A percentile compares a stretch with the other conserved stretches of the same genome.
These are phyloP conservation scores for Cystofilobasidium macerans DNA, from an alignment of 768 basidiomycete genomes.

Conservation along the genomic window DNA sequence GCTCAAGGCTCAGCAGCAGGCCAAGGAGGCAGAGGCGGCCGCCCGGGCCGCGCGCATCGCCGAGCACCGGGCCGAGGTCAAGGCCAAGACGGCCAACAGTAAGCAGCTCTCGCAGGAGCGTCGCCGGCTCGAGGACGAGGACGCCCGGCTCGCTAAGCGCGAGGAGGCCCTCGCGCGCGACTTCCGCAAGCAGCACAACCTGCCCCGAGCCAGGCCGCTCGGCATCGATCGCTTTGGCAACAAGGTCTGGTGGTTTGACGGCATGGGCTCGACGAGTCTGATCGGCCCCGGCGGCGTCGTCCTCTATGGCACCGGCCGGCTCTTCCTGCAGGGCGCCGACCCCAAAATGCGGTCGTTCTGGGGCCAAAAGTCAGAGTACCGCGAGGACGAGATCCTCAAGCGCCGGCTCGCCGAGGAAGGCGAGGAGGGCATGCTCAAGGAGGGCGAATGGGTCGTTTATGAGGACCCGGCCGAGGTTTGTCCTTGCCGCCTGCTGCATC, in stretches of 20 bases:
- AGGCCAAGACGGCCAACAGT: slow-evolving; percentile 63
- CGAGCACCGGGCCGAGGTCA: slow-evolving; percentile 68
- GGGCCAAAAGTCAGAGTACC: slow-evolving; percentile 40
- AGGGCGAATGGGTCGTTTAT: slow-evolving; percentile 85
- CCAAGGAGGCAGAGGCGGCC: slow-evolving; percentile 40
- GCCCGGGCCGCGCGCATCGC: slow-evolving; percentile 51
- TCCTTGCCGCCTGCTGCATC: background rate
- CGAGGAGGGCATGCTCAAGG: slow-evolving; percentile 55
- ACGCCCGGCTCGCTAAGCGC: slow-evolving; percentile 58
- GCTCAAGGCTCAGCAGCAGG: slow-evolving; percentile 31
- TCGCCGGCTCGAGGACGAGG: slow-evolving; percentile 75
- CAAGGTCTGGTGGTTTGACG: slow-evolving; percentile 97
- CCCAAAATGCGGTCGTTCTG: slow-evolving; percentile 66
- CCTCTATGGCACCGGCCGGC: slow-evolving; percentile 73
- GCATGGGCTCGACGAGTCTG: slow-evolving; percentile 72
- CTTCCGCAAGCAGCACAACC: slow-evolving; percentile 77
- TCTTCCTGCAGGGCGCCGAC: slow-evolving; percentile 88
- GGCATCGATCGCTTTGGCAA: slow-evolving; percentile 91
- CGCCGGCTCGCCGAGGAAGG: slow-evolving; percentile 71
- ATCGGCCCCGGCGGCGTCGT: slow-evolving; percentile 66
- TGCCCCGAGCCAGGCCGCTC: slow-evolving; percentile 73
- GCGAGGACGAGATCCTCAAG: slow-evolving; percentile 49
- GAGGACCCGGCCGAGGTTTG: slow-evolving; percentile 72
- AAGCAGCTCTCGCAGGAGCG: slow-evolving; percentile 75
- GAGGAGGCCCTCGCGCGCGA: slow-evolving; percentile 84